Evolutionary conservation across 768 basidiomycete species (phyloP), one percentile per base, ranked within the genome.

Genomic region (Lentinus tigrinus): DNA sequence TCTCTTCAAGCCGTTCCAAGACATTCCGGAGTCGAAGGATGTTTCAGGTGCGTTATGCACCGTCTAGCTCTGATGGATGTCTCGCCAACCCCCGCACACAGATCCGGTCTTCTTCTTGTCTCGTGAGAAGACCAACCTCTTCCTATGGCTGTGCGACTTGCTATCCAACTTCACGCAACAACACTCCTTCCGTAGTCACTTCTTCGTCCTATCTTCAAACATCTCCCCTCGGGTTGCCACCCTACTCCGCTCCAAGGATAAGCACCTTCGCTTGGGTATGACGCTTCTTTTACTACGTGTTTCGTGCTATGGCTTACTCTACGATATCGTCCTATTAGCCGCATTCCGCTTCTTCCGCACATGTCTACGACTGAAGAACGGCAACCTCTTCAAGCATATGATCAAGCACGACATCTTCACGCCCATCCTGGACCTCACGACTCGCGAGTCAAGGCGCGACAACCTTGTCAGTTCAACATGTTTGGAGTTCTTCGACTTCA

Each of bases 401-500:
- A 83, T 88, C 70, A 95, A 96, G 75, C 79, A 90, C 62, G 93
- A 95, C 67, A 77, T 95, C 26, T 75, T 98, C 63, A 82, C 84
- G 63, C 90, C 94, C 2, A 85, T 98, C 54, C 75, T 98, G 56
- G 88, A 93, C 59, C 75, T 97, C 58, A 88, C 93, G n/a, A 68
- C 88, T 27, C 82, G 84, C 60, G 95, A 97, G 73, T 89, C 90
- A 34, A 77, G 81, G 52, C 81, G 92, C 57, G 97, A 99, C 72
- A 99, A 95, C 74, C 80, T 99, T 60, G 77, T 99, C 54, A 91
- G 89, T 65, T 95, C 94, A 66, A 93, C 95, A 38, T 98, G 94
- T 77, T 89, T 97, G 71, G 97, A 98, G 71, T 90, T 91, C 62
- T 95, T 98, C 66, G 97, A 99, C 65, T 82, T 84, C 64, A 90